Percentiles rank a stretch among this genome's conserved stretches.
phyloP scores from a whole-genome alignment of 2,329 filamentous ascomycete genomes.

The Zymoseptoria pseudotritici region DNA sequence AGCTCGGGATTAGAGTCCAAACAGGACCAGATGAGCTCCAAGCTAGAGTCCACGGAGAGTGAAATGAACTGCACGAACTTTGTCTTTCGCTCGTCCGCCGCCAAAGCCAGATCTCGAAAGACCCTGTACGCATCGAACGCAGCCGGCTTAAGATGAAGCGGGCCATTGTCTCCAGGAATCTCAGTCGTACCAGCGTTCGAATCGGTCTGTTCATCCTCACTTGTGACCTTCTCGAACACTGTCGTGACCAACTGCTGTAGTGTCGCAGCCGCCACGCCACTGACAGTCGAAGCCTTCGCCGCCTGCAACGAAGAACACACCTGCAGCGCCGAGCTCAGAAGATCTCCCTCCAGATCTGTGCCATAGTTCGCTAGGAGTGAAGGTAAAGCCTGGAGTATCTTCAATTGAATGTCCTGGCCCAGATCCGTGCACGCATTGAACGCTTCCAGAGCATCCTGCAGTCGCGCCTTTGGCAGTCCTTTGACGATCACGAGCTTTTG shows the following conservation, averaged over 20 bases:
- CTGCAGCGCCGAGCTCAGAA: conserved; percentile 75
- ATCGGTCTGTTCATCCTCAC: conserved; percentile 63
- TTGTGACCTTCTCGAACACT: conserved; percentile 83
- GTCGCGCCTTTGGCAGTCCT: conserved; percentile 67
- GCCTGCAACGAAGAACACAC: conserved; percentile 87
- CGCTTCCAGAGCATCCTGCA: conserved; percentile 82
- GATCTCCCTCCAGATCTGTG: conserved; percentile 67
- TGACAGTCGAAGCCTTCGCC: conserved; percentile 88
- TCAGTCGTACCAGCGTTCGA: conserved; percentile 54
- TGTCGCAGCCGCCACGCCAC: conserved; percentile 93
- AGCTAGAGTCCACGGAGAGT: conserved; percentile 71
- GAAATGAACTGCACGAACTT: conserved; percentile 73
- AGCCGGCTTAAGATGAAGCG: conserved; percentile 61
- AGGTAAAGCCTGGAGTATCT: conserved; percentile 86
- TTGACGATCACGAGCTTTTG: conserved; percentile 79
- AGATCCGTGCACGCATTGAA: conserved; percentile 71
- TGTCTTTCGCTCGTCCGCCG: conserved; percentile 76
- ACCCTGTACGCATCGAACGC: conserved; percentile 82
- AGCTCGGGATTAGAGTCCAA: conserved; percentile 77
- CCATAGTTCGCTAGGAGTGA: conserved; percentile 87
- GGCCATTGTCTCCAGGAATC: conserved; percentile 58
- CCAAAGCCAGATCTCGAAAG: conserved; percentile 80
- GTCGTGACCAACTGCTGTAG: conserved; percentile 87
- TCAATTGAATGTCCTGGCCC: conserved; percentile 82
- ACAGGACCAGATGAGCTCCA: conserved; percentile 88